Evolutionary conservation across 2,329 filamentous ascomycete genomes (phyloP), one percentile per base, ranked within the genome.

Genomic region (Aspergillus melleus): DNA sequence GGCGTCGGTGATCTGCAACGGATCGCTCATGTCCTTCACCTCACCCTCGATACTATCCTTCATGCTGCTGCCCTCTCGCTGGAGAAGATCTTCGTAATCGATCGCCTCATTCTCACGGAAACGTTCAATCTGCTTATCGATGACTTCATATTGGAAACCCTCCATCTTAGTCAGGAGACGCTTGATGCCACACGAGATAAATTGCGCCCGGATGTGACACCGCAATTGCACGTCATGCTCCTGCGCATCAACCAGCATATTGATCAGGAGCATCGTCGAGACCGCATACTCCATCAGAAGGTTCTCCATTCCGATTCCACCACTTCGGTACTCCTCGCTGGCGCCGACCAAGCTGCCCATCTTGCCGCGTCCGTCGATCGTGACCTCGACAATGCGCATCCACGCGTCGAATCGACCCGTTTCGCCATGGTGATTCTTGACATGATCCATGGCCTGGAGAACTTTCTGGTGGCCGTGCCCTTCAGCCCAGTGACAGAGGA

Each of bases 351-450:
- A 82, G 79, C 93, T 97, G 69, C 95, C 95, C 92, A 99, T 97
- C 84, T 98, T 99, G 69, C 95, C 95, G 71, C 95, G 90, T 44
- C 95, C 95, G 76, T 98, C 95, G 64, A 97, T 88, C 1, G 94
- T 98, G 68, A 98, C 94, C 78, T 98, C 95, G 47, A 98, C 94
- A 61, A 97, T 90, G 61, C 95, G 91, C 91, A 99, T 96, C 95
- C 95, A 99, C 42, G 93, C 89, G 76, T 99, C 95, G 72, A 99
- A 99, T 1, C 95, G 88, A 44, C 95, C 94, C 77, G 96, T 97
- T 76, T 98, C 95, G 62, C 89, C 90, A 71, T 93, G 89, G 70
- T 92, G 87, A 49, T 84, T 86, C 78, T 97, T 98, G 77, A 97
- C 90, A 73, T 90, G 86, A 73, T 99, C 95, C 81, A 98, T 86